phyloP scores from a whole-genome alignment of 345 rosid genomes.

The Ceriops tagal region DNA sequence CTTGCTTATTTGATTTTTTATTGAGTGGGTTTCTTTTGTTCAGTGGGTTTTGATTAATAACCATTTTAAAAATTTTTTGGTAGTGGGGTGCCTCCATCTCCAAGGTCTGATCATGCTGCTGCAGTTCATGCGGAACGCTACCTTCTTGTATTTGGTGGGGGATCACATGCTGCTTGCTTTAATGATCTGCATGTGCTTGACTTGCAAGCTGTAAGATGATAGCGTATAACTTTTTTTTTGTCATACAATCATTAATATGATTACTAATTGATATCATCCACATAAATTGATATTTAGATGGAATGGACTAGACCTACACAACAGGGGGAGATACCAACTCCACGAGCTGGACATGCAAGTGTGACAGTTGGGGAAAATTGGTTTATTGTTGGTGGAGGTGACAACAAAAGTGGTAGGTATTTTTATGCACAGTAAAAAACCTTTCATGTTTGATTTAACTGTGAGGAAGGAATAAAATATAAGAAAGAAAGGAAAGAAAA shows the following conservation, averaged over 20 bases:
- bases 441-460: neutral
- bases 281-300: conserved; percentile 53
- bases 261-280: conserved; percentile 8
- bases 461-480: neutral
- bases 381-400: conserved; percentile 99
- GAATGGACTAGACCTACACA: conserved; percentile 97
- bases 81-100: conserved; percentile 95
- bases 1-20: neutral
- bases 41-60: neutral
- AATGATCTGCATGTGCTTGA: conserved; percentile 97
- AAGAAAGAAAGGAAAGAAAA: neutral
- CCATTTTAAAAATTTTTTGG: conserved; percentile 14
- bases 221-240: conserved; percentile 11
- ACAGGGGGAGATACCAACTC: conserved; percentile 87
- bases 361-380: conserved; percentile 95
- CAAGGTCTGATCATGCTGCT: conserved; percentile 98
- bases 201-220: conserved; percentile 80
- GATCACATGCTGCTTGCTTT: conserved; percentile 91
- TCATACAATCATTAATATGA: neutral
- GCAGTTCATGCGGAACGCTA: conserved; percentile 96
- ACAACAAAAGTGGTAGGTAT: conserved; percentile 84
- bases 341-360: conserved; percentile 98
- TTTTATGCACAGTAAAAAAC: conserved; percentile 1
- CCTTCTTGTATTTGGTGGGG: conserved; percentile 96
- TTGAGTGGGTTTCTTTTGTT: neutral